Evolutionary conservation across 768 basidiomycete genomes (phyloP), one percentile per base, ranked within the genome.

Genomic region (Lepiota subincarnata): DNA sequence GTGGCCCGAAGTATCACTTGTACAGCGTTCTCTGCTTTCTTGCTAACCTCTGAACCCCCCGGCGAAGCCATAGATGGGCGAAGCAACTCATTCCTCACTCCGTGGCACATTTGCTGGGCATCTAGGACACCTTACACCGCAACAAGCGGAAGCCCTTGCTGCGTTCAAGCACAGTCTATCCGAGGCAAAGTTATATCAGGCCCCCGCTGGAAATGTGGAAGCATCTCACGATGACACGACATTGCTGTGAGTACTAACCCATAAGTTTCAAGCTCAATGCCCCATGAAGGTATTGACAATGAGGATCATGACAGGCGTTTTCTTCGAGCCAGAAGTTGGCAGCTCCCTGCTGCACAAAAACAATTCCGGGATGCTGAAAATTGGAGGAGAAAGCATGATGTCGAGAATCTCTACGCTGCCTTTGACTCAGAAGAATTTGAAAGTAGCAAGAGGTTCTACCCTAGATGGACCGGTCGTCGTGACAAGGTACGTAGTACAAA

Each of bases 381-480:
- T 4, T 94, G 92, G 92, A 71, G 89, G 56, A 73, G 73, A 60
- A 69, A 79, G 60, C 72, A 86, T 60, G 66, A 80, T 28, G 81
- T 92, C 2, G 76, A 80, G 26, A 72, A 73, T n/a, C 70, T 92
- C 11, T 92, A 82, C 65, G 71, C 75, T 4, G 72, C 74, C 1
- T 85, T 89, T 58, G 75, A 77, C 18, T 48, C 69, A 0, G 74
- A 75, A 6, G 90, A 91, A 58, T 74, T 90, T 50, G 80, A 85
- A 63, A 61, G 63, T 8, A 65, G 83, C 0, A 78, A 79, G 60
- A 70, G 76, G 47, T 87, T 84, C 56, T 93, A 92, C 68, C 88
- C 89, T 1, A 77, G 86, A 28, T 92, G 87, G 87, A 91, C 87
- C 0, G 90, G 89, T 0, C 74, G 85, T 41, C 72, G 88, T 58